phyloP scores from a whole-genome alignment of 148 eudicot species.

The Silene uniflora region DNA sequence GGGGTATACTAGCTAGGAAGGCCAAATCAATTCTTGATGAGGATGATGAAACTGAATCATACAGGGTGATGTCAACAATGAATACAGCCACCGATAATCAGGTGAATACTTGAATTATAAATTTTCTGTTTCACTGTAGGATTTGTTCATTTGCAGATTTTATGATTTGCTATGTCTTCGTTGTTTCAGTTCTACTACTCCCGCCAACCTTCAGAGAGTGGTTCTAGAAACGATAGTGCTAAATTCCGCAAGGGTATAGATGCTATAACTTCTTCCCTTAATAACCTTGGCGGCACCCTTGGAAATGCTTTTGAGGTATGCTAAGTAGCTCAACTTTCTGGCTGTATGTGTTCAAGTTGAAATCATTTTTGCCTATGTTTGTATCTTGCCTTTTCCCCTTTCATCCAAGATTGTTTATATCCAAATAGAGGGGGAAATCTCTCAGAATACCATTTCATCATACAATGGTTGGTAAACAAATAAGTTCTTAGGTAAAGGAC shows the following conservation, averaged over 20 bases:
- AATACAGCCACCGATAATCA: constrained; percentile 34
- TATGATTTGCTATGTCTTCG: background rate
- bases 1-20: constrained; percentile 87
- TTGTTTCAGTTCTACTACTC: constrained; percentile 34
- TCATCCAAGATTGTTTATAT: background rate
- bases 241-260: constrained; percentile 60
- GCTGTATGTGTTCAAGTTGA: background rate
- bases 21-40: constrained; percentile 82
- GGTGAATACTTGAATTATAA: constrained; percentile 30
- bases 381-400: background rate
- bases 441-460: background rate
- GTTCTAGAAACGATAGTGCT: constrained; percentile 52
- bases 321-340: background rate
- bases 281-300: constrained; percentile 64
- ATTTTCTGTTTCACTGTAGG: background rate
- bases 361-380: constrained; percentile 5
- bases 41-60: constrained; percentile 35
- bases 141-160: background rate
- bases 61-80: constrained; percentile 17
- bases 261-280: constrained; percentile 67
- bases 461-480: background rate
- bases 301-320: constrained; percentile 84
- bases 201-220: constrained; percentile 37
- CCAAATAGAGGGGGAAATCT: background rate
- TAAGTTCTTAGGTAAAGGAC: background rate